Base-by-base conservation (phyloP, 177 flowering plant genomes). In the Vitis hybrid region DNA sequence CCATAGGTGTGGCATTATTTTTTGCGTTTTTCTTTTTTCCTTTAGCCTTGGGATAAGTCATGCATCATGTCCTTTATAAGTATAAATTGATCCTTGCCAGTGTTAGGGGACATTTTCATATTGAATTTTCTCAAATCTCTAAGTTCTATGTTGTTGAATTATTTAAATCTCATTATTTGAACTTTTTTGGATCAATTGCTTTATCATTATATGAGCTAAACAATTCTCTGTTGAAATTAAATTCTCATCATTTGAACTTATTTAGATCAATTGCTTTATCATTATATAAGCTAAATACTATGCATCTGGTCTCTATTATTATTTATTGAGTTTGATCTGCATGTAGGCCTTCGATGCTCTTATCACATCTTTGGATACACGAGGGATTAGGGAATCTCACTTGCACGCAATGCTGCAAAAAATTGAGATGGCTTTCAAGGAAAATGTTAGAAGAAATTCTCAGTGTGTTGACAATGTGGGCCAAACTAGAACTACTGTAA, bases 381-480 rank as follows among this genome's bases (percentile, higher is more conserved):
- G 98, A 70, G 99, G 99, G 53, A 73, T 86, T 16, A 83, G 98
- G 71, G 99, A 96, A 79, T 85, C 93, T 55, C 96, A 92, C 78
- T 74, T 96, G 72, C 87, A 90, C 69, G 78, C 88, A 16, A 86
- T 96, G 93, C 73, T 96, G 87, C 94, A 80, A 75, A 87, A 67
- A 70, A 78, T 90, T 73, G 97, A 93, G 77, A 26, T 71, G 2
- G 70, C 83, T 22, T 93, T 91, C 67, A 96, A 83, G 77, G 90
- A 86, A 68, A 78, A 86, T 70, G 79, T 78, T 22, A 71, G 77
- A 60, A 84, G 75, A 66, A 86, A 70, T 49, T 58, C 62, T 8
- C 51, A 67, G 51, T 18, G 58, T 31, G 50, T 52, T 51, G 69
- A 33, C 60, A 19, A 7, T 26, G 60, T 13, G 51, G 57, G 56